These are phyloP conservation scores for Mucuna pruriens DNA, from an alignment of 306 rosid species.

Conservation along the genomic window DNA sequence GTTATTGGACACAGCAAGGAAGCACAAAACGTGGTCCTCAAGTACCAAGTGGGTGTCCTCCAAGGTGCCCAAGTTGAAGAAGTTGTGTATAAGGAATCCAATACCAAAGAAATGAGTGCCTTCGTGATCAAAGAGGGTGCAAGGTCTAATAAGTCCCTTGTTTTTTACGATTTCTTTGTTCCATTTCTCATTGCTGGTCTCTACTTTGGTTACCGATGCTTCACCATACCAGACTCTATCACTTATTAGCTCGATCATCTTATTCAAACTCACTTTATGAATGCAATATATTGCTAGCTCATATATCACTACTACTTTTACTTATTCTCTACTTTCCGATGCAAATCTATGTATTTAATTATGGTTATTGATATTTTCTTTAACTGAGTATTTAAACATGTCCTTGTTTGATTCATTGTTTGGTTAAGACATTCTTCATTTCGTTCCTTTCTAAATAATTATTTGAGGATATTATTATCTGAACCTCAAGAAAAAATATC, in stretches of 20 bases:
- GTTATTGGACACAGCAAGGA: conserved; percentile 60
- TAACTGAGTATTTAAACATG: too few species aligned
- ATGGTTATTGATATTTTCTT: too few species aligned
- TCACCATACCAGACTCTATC: conserved; percentile 16
- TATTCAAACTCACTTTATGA: neutral
- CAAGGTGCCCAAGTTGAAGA: conserved; percentile 52
- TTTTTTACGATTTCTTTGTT: conserved; percentile 45
- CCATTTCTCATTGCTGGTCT: conserved; percentile 52
- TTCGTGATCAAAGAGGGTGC: conserved; percentile 54
- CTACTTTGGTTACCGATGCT: conserved; percentile 55
- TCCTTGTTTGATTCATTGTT: too few species aligned
- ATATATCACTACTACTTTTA: too few species aligned
- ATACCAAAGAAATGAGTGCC: conserved; percentile 61
- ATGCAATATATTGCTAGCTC: too few species aligned
- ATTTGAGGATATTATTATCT: too few species aligned
- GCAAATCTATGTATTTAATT: too few species aligned
- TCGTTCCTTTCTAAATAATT: too few species aligned
- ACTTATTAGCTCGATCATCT: neutral
- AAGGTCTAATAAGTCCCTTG: conserved; percentile 27
- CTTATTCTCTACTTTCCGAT: too few species aligned
- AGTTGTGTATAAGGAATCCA: conserved; percentile 33
- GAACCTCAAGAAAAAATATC: too few species aligned
- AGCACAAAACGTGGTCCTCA: conserved; percentile 49
- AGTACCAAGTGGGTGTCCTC: conserved; percentile 63
- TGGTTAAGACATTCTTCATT: too few species aligned